Evolutionary conservation across 2,329 filamentous ascomycete genomes (phyloP), one percentile per base, ranked within the genome.

Genomic region (Emericellopsis cladophorae): DNA sequence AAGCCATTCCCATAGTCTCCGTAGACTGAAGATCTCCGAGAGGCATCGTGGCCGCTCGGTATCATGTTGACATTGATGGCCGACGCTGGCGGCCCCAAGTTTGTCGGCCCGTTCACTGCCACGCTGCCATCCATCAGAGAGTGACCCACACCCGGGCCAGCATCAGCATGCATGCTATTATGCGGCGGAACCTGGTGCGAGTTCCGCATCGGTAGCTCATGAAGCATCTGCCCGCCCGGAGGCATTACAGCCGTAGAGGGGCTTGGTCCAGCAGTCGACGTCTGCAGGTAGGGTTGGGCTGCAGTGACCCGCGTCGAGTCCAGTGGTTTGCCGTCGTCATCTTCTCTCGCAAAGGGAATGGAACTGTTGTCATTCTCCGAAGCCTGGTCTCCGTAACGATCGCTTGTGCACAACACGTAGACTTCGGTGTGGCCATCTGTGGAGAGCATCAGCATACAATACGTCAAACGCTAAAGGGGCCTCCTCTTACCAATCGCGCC

Each of bases 401-500:
- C 70, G 45, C 75, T 70, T 41, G 73, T 69, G 3, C 66, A 62
- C 59, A 68, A 70, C 36, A 76, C 67, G 39, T 63, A 67, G 15
- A 74, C 59, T 33, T 64, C 59, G 8, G 64, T 66, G 4, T 58
- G 59, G 36, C 54, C 67, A 51, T 75, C 72, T 76, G 39, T 3
- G 5, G 12, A 10, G 16, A 12, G 16, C 7, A 35, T 34, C 4
- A 39, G 38, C 22, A n/a, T 15, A 22, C 36, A 4, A 7, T 18
- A 14, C 18, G 7, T 18, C 22, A 14, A 8, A 10, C 21, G 10
- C 23, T 15, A 16, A 12, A 26, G 18, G 2, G 31, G 24, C 7
- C 23, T 26, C 18, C 8, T 14, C 66, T 47, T 55, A 79, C 76
- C 75, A 39, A 79, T 72, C 49, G 77, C 72, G 22, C 66, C 68